Conservation (phyloP, 208 protist species). For the Acanthamoeba lenticulata region DNA sequence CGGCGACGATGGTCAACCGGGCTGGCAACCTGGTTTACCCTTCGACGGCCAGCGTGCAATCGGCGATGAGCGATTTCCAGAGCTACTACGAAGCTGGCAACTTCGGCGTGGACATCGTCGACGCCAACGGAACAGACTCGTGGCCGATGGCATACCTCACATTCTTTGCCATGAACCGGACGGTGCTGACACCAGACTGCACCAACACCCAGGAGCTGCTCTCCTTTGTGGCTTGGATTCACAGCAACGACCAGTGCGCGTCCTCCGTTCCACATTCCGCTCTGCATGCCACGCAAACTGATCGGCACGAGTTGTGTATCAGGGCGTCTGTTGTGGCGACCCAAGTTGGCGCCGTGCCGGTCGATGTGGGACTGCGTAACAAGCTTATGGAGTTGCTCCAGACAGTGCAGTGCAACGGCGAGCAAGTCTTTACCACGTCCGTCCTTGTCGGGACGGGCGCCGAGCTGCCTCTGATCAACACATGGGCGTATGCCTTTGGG, state of each 20-base stretch:
- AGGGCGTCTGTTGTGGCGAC: background rate
- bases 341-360: background rate
- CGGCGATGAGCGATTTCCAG: constrained; percentile 22
- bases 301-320: background rate
- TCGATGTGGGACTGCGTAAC: background rate
- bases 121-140: constrained; percentile 4
- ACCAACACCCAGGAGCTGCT: background rate
- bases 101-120: background rate
- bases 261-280: background rate
- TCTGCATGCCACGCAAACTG: background rate
- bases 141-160: constrained; percentile 48
- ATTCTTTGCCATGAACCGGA: background rate
- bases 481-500: background rate
- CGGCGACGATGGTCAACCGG: background rate
- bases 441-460: background rate
- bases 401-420: background rate
- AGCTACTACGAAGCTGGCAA: background rate
- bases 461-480: constrained; percentile 3
- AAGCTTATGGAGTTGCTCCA: constrained; percentile 43
- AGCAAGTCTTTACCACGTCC: background rate
- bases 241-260: constrained; percentile 6
- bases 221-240: background rate
- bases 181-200: background rate
- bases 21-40: background rate
- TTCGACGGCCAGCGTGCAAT: background rate